Evolutionary conservation across 139 green algal species (phyloP).

Genomic region (Nannochloris sp.): DNA sequence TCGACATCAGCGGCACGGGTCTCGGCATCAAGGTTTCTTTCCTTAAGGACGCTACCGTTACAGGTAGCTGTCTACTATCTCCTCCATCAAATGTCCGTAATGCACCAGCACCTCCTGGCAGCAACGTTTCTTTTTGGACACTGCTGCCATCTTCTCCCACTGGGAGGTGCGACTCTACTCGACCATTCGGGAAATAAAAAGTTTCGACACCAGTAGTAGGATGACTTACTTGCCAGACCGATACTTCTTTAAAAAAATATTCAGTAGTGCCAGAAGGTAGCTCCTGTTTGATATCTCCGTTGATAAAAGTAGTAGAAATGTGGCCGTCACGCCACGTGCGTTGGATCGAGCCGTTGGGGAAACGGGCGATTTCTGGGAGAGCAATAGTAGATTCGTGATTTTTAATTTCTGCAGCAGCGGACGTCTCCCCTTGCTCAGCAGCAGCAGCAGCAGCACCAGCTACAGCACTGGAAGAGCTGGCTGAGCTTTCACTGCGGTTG

Average conservation of each 20-base stretch:
- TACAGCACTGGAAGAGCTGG: background rate
- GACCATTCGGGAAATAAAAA: conserved; percentile 64
- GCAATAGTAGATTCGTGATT: too few species aligned
- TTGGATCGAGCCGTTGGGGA: conserved; percentile 65
- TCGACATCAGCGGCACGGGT: background rate
- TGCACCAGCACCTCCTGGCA: conserved; percentile 60
- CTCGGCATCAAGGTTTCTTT: background rate
- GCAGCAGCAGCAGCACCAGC: background rate
- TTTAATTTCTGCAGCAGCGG: too few species aligned
- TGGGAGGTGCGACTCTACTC: conserved; percentile 44
- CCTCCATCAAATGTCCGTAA: conserved; percentile 30
- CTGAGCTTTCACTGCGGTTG: too few species aligned
- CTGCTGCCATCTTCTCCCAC: conserved; percentile 77
- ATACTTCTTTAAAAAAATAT: conserved; percentile 79
- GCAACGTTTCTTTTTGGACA: conserved; percentile 36
- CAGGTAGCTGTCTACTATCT: conserved; percentile 31
- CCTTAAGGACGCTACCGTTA: background rate
- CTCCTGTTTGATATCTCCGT: conserved; percentile 76
- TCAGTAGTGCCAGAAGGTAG: conserved; percentile 39
- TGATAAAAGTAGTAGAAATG: conserved; percentile 61
- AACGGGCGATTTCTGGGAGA: conserved; percentile 32
- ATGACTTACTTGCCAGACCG: conserved; percentile 74
- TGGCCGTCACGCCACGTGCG: conserved; percentile 36
- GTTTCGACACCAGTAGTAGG: conserved; percentile 45
- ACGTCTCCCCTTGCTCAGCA: background rate